Base-by-base conservation (phyloP, 768 basidiomycete genomes). In the Rickenella mellea region DNA sequence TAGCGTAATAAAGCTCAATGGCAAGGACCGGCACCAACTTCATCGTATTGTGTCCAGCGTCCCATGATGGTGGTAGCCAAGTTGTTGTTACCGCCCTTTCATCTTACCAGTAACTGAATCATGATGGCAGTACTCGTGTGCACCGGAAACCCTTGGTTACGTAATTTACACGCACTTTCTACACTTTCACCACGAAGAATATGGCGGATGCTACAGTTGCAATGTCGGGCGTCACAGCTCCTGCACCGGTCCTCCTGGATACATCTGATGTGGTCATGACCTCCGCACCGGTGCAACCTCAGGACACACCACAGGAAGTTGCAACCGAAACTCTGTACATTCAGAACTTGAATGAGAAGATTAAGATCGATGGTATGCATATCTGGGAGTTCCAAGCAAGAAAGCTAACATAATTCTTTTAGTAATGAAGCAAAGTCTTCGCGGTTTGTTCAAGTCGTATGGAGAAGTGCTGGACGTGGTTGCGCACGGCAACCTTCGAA, bases 261-360 rank as follows among this genome's bases (percentile, higher is more conserved):
- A 12, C 39, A 12, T 26, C 39, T 14, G 39, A 24, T 22, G 11
- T 40, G 22, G 39, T 40, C 24, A 11, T 28, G 39, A 26, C 39
- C 39, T 17, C 39, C 11, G 39, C 24, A 24, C 39, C 39, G 17
- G 27, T 40, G 11, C 19, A 40, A 17, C 24, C 24, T 28, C 19
- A 17, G 11, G 39, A 24, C 10, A 40, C 39, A 26, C 27, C 40
- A 6, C 47, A 55, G 11, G 77, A 81, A 51, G 41, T 64, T 49
- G 66, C 69, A 40, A 80, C 83, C 40, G 92, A 96, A 62, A 96
- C 92, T 4, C 71, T 96, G 20, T 97, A 97, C 58, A 84, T 97
- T 55, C 90, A 94, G 66, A 97, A 97, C 64, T 64, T 97, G 51
- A 96, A 97, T 57, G 92, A 97, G 67, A 90, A 85, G 68, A 83